These are phyloP conservation scores for Fomitopsis pinicola DNA, from an alignment of 1,284 basidiomycete species.

Conservation along the genomic window DNA sequence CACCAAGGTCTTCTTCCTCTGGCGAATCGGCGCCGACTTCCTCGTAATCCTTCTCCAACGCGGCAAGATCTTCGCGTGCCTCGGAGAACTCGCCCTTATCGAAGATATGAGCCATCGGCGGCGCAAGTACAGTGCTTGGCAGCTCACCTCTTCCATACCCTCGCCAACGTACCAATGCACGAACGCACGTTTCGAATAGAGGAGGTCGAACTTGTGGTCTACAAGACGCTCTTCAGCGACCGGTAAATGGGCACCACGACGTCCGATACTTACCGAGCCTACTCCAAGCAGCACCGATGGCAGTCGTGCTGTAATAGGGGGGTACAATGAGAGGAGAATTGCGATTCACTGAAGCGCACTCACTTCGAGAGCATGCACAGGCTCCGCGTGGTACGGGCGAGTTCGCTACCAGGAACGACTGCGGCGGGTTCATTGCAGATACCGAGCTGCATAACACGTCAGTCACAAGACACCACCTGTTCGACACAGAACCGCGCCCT, in stretches of 20 bases:
- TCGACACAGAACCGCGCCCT: no score
- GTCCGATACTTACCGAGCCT: conserved; percentile 39
- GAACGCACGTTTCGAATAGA: conserved; percentile 91
- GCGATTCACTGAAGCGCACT: no score
- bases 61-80: conserved; percentile 95
- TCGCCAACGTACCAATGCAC: conserved; percentile 96
- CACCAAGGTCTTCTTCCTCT: conserved; percentile 76
- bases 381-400: conserved; percentile 82
- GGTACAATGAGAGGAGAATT: no score
- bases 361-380: conserved; percentile 79
- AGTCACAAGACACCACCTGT: no score
- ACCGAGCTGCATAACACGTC: conserved; percentile 45
- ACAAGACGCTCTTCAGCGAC: no score
- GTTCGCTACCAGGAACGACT: conserved; percentile 80
- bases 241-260: no score
- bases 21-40: conserved; percentile 92
- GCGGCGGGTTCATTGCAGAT: conserved; percentile 90
- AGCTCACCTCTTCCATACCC: conserved; percentile 85
- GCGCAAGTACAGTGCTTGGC: no score
- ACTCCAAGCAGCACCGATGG: conserved; percentile 86
- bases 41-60: conserved; percentile 95
- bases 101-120: no score
- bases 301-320: conserved; percentile 56
- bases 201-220: conserved; percentile 98
- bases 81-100: conserved; percentile 86